Evolutionary conservation across 495 filamentous ascomycete species (phyloP).

Genomic region (Penicillium cosmopolitanum): DNA sequence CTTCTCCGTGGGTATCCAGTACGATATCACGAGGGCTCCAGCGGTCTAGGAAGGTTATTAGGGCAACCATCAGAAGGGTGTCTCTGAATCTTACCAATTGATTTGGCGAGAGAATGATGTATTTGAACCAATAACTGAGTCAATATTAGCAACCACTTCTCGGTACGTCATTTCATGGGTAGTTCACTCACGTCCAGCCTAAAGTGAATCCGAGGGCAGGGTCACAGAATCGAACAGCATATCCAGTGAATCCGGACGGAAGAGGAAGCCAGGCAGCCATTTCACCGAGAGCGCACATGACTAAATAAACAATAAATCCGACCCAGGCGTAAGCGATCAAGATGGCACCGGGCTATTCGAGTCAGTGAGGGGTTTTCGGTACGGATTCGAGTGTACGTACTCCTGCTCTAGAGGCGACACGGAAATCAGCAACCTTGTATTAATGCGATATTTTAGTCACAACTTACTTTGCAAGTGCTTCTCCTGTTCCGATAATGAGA

Average conservation of each 20-base stretch:
- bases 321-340: conserved; percentile 69
- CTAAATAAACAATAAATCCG: conserved; percentile 64
- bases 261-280: conserved; percentile 72
- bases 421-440: conserved; percentile 12
- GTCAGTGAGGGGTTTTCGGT: conserved; percentile 15
- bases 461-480: conserved; percentile 60
- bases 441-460: neutral
- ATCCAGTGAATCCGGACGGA: conserved; percentile 61
- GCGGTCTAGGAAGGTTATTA: conserved; percentile 52
- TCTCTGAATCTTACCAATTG: conserved; percentile 50
- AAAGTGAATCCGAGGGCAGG: conserved; percentile 71
- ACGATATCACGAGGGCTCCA: conserved; percentile 74
- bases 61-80: too few species aligned
- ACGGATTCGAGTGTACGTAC: conserved; percentile 29
- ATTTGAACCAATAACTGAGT: conserved; percentile 60
- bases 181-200: conserved; percentile 54
- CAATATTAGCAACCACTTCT: neutral
- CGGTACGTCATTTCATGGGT: neutral
- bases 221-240: conserved; percentile 66
- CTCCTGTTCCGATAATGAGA: conserved; percentile 67
- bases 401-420: conserved; percentile 35
- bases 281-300: conserved; percentile 69
- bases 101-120: conserved; percentile 78
- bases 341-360: conserved; percentile 67
- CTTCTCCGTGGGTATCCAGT: conserved; percentile 58